Evolutionary conservation across 2,329 filamentous ascomycete genomes (phyloP), one percentile per base, ranked within the genome.

Genomic region (Xylariaceae sp.): DNA sequence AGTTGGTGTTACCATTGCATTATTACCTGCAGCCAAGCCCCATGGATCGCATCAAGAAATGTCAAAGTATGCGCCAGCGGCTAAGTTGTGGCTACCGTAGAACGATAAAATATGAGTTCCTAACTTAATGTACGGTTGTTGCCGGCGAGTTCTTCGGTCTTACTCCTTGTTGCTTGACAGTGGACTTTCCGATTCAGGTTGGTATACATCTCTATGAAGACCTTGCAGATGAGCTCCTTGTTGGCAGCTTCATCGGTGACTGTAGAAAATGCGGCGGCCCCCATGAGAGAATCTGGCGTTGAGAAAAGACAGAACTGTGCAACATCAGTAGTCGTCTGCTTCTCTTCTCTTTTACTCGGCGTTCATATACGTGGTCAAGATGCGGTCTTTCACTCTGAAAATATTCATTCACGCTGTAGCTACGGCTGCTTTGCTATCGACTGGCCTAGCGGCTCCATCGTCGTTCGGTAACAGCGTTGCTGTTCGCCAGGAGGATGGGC

Each of bases 351-450:
- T n/a, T 18, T 41, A 24, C 16, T 47, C n/a, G 11, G n/a, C n/a
- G n/a, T n/a, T n/a, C 9, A 30, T 2, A 18, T 30, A 36, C 15
- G 29, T 4, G 26, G 8, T 36, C 43, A 41, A n/a, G 21, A 55
- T 55, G 46, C 36, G 46, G 46, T 55, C 39, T 46, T 23, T 51
- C 23, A 9, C 16, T 15, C 11, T 33, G 30, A 50, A 50, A 23
- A 23, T 23, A 36, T 5, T 26, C 10, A 32, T 50, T 45, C 46
- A 24, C 18, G 47, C 52, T 30, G 33, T 46, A 23, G 40, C 13
- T 20, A 35, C 46, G 44, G 46, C 29, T 24, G 6, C 36, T n/a
- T 23, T 50, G 47, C 36, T 55, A 32, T 30, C 41, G 27, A 24
- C 16, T 8, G 23, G 16, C 35, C 27, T 46, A 16, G 52, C 46